phyloP scores from a whole-genome alignment of 345 rosid species.

The Atalantia buxifolia region DNA sequence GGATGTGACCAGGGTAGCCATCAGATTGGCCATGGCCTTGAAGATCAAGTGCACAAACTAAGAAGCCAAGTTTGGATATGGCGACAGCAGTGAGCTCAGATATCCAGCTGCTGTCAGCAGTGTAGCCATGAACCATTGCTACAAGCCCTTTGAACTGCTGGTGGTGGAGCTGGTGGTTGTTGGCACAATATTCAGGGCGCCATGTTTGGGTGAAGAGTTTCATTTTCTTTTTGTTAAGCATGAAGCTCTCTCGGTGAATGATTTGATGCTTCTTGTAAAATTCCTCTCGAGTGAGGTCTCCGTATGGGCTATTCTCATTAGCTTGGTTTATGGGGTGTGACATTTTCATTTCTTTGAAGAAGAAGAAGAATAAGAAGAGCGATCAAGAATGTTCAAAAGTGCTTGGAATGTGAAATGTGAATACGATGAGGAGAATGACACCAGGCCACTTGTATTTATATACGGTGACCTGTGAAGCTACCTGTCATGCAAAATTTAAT shows the following conservation, averaged over 20 bases:
- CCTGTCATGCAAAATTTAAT: no score
- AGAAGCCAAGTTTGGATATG: constrained; percentile 25
- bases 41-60: constrained; percentile 29
- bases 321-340: constrained; percentile 30
- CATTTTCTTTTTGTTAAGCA: constrained; percentile 19
- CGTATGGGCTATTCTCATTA: constrained; percentile 26
- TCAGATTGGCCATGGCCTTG: constrained; percentile 35
- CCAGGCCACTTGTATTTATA: no score
- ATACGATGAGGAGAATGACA: no score
- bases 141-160: constrained; percentile 20
- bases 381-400: no score
- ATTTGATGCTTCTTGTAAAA: constrained; percentile 28
- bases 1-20: constrained; percentile 25
- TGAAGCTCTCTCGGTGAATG: constrained; percentile 20
- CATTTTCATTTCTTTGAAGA: constrained; percentile 10
- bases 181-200: background rate
- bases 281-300: constrained; percentile 28
- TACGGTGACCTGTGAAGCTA: fast-evolving
- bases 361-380: background rate
- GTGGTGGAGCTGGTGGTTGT: no score
- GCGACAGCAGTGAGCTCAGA: constrained; percentile 29
- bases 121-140: constrained; percentile 36
- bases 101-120: constrained; percentile 31
- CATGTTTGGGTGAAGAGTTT: constrained; percentile 33
- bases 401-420: no score